Percentiles rank a stretch among this genome's conserved stretches.
These are phyloP conservation scores for Tolypocladium pustulatum DNA, from an alignment of 2,329 filamentous ascomycete species.

Conservation along the genomic window DNA sequence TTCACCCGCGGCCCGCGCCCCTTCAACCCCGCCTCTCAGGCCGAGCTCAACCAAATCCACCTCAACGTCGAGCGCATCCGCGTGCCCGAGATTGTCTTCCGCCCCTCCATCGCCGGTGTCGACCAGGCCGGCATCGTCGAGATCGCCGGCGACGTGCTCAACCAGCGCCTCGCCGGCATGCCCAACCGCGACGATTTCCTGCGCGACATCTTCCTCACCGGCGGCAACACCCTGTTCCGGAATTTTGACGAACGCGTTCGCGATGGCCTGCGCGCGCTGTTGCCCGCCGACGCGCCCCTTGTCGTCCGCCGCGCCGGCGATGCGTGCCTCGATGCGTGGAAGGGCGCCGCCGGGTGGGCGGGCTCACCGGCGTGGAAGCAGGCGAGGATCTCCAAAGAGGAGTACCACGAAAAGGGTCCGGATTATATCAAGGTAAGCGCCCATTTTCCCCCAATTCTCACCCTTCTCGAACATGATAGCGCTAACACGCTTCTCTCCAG, in stretches of 20 bases:
- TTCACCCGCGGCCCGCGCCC: conserved; percentile 83
- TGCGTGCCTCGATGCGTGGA: conserved; percentile 82
- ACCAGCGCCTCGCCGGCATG: conserved; percentile 59
- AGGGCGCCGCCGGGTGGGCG: conserved; percentile 81
- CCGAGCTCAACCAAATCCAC: conserved; percentile 77
- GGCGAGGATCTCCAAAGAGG: conserved; percentile 63
- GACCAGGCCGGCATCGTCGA: conserved; percentile 92
- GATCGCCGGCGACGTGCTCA: conserved; percentile 82
- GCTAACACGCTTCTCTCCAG: conserved; percentile 20
- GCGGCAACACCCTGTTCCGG: conserved; percentile 79
- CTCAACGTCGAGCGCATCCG: conserved; percentile 95
- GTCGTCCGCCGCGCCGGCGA: conserved; percentile 63
- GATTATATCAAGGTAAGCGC: conserved; percentile 78
- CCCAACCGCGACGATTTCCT: conserved; percentile 57
- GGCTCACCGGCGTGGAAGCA: conserved; percentile 46
- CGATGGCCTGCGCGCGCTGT: conserved; percentile 58
- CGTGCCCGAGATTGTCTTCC: conserved; percentile 87
- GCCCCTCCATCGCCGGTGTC: conserved; percentile 80
- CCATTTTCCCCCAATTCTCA: conserved; percentile 1
- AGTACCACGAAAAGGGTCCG: conserved; percentile 83
- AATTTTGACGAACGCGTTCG: conserved; percentile 77
- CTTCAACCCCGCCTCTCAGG: conserved; percentile 69
- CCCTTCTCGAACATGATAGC: neutral
- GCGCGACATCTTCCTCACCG: conserved; percentile 83
- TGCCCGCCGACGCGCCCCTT: conserved; percentile 61